A percentile compares a stretch with the other conserved stretches of the same genome.
Evolutionary conservation across 1,284 basidiomycete genomes (phyloP).

Genomic region (Trametes polyzona): DNA sequence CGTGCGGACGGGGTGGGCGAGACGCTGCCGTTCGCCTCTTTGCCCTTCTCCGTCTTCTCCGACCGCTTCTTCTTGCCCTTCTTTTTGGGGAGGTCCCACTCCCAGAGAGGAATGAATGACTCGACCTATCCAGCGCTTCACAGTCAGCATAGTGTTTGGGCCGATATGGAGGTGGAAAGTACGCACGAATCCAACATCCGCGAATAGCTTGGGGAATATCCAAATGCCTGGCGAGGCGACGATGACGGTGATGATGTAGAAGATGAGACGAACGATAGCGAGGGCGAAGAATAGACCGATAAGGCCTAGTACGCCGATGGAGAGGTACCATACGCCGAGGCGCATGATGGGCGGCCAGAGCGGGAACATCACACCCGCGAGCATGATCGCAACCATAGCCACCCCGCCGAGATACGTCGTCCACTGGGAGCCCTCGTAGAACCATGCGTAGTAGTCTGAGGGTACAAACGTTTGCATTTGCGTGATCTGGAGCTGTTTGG

Average conservation of each 20-base stretch:
- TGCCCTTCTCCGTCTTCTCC: conserved; percentile 52
- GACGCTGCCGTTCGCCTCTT: conserved; percentile 28
- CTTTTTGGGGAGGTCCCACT: conserved; percentile 96
- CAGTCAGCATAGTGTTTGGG: not conserved
- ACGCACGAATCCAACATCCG: conserved; percentile 98
- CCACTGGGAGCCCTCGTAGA: conserved; percentile 94
- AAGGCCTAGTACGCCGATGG: conserved; percentile 86
- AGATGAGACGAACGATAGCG: conserved; percentile 90
- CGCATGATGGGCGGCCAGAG: conserved; percentile 94
- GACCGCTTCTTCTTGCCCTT: conserved; percentile 75
- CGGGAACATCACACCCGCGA: conserved; percentile 99
- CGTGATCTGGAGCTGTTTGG: conserved; percentile 82
- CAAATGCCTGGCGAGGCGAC: conserved; percentile 92
- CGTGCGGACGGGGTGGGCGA: conserved; percentile 20
- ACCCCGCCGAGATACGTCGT: conserved; percentile 92
- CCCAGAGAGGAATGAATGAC: conserved; percentile 97
- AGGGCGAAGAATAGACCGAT: conserved; percentile 92
- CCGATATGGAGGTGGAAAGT: not conserved
- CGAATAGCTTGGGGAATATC: conserved; percentile 99
- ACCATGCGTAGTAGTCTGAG: conserved; percentile 92
- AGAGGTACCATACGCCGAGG: conserved; percentile 97
- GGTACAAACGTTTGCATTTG: conserved; percentile 82
- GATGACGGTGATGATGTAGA: conserved; percentile 93
- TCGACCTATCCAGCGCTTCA: conserved; percentile 67
- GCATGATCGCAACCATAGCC: conserved; percentile 92